Evolutionary conservation across 352 stramenopile species (phyloP).

Genomic region (Thraustochytrium striatum): DNA sequence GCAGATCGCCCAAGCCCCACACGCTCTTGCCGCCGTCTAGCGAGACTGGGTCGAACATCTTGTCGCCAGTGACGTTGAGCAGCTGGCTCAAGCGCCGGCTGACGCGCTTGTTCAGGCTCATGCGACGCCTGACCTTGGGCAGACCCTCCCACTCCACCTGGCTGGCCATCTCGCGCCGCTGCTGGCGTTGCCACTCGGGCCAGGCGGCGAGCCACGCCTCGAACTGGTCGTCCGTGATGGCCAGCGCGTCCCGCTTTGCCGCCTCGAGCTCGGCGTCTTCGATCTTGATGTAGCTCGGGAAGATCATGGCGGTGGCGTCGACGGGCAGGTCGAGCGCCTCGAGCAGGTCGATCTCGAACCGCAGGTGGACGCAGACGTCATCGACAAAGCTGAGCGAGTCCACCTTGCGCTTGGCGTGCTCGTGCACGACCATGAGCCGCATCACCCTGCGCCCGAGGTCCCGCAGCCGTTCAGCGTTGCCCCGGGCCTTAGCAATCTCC

Average conservation of each 20-base stretch:
- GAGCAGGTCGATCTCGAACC: constrained; percentile 40
- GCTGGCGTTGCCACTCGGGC: constrained; percentile 37
- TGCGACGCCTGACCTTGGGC: too few relatives aligned
- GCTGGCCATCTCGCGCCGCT: neutral
- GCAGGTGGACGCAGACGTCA: constrained; percentile 36
- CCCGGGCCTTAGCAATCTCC: neutral
- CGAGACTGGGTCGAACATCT: too few relatives aligned
- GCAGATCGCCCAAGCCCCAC: too few relatives aligned
- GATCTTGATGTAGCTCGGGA: constrained; percentile 24
- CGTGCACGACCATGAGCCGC: constrained; percentile 29
- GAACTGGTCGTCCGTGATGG: constrained; percentile 7
- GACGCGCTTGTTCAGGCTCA: neutral
- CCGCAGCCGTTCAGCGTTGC: neutral
- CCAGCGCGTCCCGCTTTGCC: neutral
- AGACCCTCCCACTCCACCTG: neutral
- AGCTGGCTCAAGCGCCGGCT: too few relatives aligned
- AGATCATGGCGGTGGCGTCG: neutral
- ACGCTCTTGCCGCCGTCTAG: too few relatives aligned
- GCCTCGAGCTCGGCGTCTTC: neutral
- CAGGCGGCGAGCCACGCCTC: constrained; percentile 9
- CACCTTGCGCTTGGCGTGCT: constrained; percentile 25
- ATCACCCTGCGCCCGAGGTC: neutral
- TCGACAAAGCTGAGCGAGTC: too few relatives aligned
- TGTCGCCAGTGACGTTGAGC: too few relatives aligned
- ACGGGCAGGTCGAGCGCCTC: constrained; percentile 11